Conservation (phyloP, 306 rosid genomes). For the Gastrolobium villosum region DNA sequence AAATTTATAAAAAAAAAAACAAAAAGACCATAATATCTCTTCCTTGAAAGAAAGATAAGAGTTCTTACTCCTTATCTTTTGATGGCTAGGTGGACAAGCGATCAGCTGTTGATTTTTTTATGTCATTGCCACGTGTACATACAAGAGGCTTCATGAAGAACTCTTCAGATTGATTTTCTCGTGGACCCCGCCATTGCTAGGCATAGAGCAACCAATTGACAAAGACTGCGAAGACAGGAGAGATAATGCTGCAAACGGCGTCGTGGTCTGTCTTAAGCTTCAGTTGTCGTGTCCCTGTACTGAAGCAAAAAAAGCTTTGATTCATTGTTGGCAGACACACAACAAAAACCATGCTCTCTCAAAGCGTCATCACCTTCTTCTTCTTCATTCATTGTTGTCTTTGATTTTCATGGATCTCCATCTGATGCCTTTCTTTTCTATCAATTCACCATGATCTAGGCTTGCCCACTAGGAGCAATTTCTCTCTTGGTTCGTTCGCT, state of each 20-base stretch:
- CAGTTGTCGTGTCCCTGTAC: constrained; percentile 9
- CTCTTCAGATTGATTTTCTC: not conserved
- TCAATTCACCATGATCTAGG: too few species aligned
- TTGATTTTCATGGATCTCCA: too few species aligned
- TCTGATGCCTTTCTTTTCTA: too few species aligned
- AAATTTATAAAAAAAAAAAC: not conserved
- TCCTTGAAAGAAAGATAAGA: not conserved
- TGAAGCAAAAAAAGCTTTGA: constrained; percentile 1
- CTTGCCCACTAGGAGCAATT: too few species aligned
- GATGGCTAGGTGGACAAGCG: not conserved
- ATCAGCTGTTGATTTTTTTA: constrained; percentile 16
- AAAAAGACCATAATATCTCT: not conserved
- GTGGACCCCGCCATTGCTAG: constrained; percentile 44
- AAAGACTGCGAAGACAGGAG: constrained; percentile 25
- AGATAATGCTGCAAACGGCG: constrained; percentile 49
- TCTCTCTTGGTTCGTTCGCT: too few species aligned
- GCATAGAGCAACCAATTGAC: constrained; percentile 46
- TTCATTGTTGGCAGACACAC: too few species aligned
- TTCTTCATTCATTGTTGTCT: too few species aligned
- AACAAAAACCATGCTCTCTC: constrained; percentile 32
- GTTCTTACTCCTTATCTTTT: constrained; percentile 16
- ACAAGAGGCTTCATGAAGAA: not conserved
- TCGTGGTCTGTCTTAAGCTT: constrained; percentile 14
- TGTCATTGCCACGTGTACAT: not conserved
- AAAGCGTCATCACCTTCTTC: constrained; percentile 50